A percentile compares a stretch with the other conserved stretches of the same genome.
These are phyloP conservation scores for Gastrolobium villosum DNA, from an alignment of 306 rosid species.

Conservation along the genomic window DNA sequence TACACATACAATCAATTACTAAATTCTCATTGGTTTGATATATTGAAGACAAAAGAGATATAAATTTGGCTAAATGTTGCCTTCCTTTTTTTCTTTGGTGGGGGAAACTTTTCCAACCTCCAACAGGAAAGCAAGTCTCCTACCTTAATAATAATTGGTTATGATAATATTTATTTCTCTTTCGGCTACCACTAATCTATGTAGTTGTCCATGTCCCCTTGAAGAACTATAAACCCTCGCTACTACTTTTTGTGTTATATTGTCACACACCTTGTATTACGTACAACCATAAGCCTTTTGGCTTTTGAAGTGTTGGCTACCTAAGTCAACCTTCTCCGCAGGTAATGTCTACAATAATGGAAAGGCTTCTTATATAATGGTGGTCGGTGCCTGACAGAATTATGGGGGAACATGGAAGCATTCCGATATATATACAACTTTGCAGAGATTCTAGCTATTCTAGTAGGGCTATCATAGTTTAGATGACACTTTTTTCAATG, in stretches of 20 bases:
- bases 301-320: constrained; percentile 28
- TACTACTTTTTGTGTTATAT: not conserved
- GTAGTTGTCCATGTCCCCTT: constrained; percentile 24
- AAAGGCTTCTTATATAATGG: constrained; percentile 33
- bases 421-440: constrained; percentile 7
- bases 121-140: constrained; percentile 49
- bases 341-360: constrained; percentile 40
- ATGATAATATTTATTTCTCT: constrained; percentile 49
- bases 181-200: constrained; percentile 65
- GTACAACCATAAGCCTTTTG: constrained; percentile 28
- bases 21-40: constrained; percentile 27
- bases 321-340: constrained; percentile 44
- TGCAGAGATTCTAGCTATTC: constrained; percentile 20
- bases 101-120: constrained; percentile 47
- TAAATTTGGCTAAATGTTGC: constrained; percentile 8
- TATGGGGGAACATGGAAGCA: constrained; percentile 29
- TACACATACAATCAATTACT: constrained; percentile 41
- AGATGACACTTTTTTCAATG: constrained; percentile 36
- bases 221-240: constrained; percentile 31
- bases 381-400: constrained; percentile 48
- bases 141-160: constrained; percentile 58
- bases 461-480: constrained; percentile 37
- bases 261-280: constrained; percentile 40
- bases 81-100: not conserved
- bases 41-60: constrained; percentile 36